phyloP scores from a whole-genome alignment of 495 filamentous ascomycete genomes.

The Acidomyces sp. region DNA sequence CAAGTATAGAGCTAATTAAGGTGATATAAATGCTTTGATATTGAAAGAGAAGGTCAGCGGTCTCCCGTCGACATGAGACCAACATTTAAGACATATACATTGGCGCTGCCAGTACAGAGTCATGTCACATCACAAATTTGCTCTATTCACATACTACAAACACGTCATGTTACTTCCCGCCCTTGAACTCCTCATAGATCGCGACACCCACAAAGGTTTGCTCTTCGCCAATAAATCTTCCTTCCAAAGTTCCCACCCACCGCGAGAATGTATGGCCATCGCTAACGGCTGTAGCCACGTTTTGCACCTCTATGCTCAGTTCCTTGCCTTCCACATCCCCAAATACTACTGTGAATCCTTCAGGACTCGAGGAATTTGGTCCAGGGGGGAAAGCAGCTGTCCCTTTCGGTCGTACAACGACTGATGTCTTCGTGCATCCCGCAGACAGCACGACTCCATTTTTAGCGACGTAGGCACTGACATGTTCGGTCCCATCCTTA shows the following conservation, averaged over 20 bases:
- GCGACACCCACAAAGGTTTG: background rate
- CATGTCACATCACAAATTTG: no score
- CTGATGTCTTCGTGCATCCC: background rate
- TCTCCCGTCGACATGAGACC: no score
- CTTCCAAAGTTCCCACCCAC: background rate
- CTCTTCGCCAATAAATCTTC: background rate
- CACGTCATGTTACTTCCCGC: no score
- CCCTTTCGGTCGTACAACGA: background rate
- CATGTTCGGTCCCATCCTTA: background rate
- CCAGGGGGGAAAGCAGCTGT: background rate
- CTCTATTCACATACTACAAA: background rate
- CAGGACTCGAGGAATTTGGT: background rate
- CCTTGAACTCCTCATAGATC: constrained; percentile 4
- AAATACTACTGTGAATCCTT: background rate
- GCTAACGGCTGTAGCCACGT: background rate
- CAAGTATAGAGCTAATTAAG: no score
- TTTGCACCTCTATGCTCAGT: background rate
- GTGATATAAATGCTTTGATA: no score
- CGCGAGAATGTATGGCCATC: background rate
- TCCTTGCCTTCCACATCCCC: constrained; percentile 1
- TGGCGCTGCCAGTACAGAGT: no score
- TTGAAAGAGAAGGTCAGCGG: no score
- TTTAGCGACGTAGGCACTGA: constrained; percentile 1
- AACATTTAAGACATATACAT: no score
- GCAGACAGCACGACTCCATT: background rate